Conservation (phyloP, 2,329 filamentous ascomycete species). For the Onygenales sp. region DNA sequence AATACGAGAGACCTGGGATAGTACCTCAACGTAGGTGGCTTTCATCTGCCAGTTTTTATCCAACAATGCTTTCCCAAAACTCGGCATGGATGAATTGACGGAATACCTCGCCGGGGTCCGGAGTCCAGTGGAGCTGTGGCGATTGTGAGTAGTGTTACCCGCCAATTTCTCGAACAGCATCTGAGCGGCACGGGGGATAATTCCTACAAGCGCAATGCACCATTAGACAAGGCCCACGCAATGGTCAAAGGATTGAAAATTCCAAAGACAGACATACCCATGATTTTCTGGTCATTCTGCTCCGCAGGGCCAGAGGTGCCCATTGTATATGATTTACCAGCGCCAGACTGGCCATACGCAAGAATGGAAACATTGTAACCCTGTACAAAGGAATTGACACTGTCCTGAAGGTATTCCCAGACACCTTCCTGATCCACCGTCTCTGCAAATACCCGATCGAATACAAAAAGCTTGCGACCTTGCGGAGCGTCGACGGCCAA, state of each 20-base stretch:
- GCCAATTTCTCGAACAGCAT: constrained; percentile 68
- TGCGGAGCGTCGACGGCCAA: constrained; percentile 84
- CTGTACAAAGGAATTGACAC: constrained; percentile 79
- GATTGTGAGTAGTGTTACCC: constrained; percentile 35
- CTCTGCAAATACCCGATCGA: constrained; percentile 85
- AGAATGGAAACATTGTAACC: constrained; percentile 98
- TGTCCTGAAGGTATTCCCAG: constrained; percentile 90
- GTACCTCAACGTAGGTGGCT: constrained; percentile 74
- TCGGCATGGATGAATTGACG: constrained; percentile 40
- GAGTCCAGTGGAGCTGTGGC: constrained; percentile 65
- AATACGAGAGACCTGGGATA: background rate
- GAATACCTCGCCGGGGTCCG: constrained; percentile 74
- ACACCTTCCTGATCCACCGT: constrained; percentile 78
- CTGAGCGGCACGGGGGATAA: constrained; percentile 85
- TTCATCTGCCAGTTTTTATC: constrained; percentile 85
- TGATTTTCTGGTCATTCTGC: constrained; percentile 58
- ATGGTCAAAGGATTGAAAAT: constrained; percentile 6
- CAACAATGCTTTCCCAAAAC: constrained; percentile 30
- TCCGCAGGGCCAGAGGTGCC: constrained; percentile 82
- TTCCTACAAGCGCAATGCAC: constrained; percentile 47
- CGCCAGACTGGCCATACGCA: constrained; percentile 94
- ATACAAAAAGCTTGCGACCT: constrained; percentile 90
- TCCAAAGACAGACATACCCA: constrained; percentile 53
- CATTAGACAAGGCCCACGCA: too few species aligned
- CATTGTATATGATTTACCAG: constrained; percentile 98